These are phyloP conservation scores for Kluyveromyces sp. DNA, from an alignment of 1,139 yeast species.

Conservation along the genomic window DNA sequence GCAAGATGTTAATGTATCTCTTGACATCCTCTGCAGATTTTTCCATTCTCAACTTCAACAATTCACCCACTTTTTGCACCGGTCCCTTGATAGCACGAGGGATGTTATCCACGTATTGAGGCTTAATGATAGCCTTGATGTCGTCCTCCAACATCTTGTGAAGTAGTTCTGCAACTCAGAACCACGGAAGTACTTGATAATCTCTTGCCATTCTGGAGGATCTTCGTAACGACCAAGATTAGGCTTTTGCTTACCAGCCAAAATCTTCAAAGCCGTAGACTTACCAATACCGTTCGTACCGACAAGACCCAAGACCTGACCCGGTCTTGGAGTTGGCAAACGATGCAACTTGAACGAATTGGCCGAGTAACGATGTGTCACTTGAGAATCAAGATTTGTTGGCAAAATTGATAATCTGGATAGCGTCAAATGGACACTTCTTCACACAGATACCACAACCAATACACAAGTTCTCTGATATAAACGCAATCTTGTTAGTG, in stretches of 20 bases:
- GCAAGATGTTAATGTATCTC: constrained; percentile 58
- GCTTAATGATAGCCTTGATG: constrained; percentile 91
- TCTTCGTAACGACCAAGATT: constrained; percentile 87
- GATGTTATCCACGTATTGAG: constrained; percentile 94
- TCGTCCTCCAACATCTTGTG: constrained; percentile 87
- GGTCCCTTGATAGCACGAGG: constrained; percentile 95
- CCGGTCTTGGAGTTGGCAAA: constrained; percentile 97
- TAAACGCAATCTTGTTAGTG: constrained; percentile 83
- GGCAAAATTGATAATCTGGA: constrained; percentile 92
- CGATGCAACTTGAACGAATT: constrained; percentile 95
- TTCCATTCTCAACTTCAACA: constrained; percentile 67
- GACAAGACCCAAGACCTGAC: constrained; percentile 93
- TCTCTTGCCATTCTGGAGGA: constrained; percentile 97
- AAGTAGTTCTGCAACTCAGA: constrained; percentile 94
- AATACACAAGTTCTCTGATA: constrained; percentile 91
- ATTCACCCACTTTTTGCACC: constrained; percentile 76
- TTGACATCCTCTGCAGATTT: constrained; percentile 53
- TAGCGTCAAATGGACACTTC: constrained; percentile 97
- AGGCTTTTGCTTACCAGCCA: constrained; percentile 98
- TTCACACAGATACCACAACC: constrained; percentile 99
- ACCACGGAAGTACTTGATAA: constrained; percentile 86
- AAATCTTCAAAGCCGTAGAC: constrained; percentile 92
- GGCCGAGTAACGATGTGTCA: constrained; percentile 95
- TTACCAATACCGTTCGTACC: constrained; percentile 99
- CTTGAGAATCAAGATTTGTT: constrained; percentile 84